These are phyloP conservation scores for Fraxinus angustifolia DNA, from an alignment of 305 asterid species.

Conservation along the genomic window DNA sequence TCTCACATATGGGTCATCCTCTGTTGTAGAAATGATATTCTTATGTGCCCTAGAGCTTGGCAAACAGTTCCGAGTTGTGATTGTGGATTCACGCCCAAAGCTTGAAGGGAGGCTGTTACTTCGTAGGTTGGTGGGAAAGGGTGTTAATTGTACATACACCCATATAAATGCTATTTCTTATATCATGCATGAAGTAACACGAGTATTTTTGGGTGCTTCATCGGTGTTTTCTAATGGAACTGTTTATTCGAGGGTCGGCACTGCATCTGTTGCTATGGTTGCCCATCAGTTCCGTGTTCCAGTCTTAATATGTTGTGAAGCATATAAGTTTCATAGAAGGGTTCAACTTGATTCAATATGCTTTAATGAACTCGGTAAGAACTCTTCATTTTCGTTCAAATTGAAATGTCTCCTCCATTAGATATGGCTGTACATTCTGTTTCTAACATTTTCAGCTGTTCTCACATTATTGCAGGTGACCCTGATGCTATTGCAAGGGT, in stretches of 20 bases:
- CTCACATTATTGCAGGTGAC: conserved; percentile 44
- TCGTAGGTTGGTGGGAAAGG: conserved; percentile 81
- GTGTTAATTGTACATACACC: conserved; percentile 80
- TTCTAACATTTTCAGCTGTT: not conserved
- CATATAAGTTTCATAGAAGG: conserved; percentile 91
- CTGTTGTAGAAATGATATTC: conserved; percentile 83
- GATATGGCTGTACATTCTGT: not conserved
- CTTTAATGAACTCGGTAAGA: conserved; percentile 80
- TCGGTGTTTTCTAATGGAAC: conserved; percentile 90
- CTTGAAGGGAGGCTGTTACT: conserved; percentile 80
- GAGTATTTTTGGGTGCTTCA: conserved; percentile 94
- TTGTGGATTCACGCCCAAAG: conserved; percentile 93
- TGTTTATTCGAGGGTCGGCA: conserved; percentile 92
- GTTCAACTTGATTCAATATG: conserved; percentile 94
- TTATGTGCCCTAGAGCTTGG: conserved; percentile 90
- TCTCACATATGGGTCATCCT: conserved; percentile 79
- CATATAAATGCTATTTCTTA: conserved; percentile 90
- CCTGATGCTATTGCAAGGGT: conserved; percentile 70
- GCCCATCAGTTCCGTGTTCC: conserved; percentile 88
- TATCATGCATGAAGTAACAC: conserved; percentile 83
- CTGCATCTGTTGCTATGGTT: conserved; percentile 96
- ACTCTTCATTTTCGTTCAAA: not conserved
- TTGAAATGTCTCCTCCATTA: not conserved
- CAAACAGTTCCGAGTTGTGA: conserved; percentile 74
- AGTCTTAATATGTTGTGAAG: conserved; percentile 87